Conservation (phyloP, 352 stramenopile species). For the Globisporangium recalcitrans region DNA sequence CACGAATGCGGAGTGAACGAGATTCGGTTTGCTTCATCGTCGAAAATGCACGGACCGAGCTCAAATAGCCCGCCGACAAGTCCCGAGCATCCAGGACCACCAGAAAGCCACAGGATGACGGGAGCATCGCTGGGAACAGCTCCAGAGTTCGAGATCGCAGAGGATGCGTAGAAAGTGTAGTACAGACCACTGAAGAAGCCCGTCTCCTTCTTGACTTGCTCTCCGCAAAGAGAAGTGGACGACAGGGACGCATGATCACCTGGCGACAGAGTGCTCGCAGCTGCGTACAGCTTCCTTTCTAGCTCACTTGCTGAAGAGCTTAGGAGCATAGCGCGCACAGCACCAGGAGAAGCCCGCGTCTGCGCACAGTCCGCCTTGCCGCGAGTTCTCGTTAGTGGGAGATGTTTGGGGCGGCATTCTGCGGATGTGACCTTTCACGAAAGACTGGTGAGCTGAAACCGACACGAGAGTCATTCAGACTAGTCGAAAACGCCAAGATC, state of each 20-base stretch:
- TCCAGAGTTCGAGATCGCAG: conserved; percentile 17
- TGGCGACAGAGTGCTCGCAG: conserved; percentile 26
- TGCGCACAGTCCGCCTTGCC: background rate
- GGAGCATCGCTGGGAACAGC: conserved; percentile 30
- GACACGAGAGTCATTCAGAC: background rate
- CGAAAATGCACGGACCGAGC: conserved; percentile 93
- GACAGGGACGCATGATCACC: background rate
- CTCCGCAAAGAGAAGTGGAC: conserved; percentile 48
- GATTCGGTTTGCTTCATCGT: conserved; percentile 46
- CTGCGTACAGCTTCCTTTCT: conserved; percentile 13
- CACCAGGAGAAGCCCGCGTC: background rate
- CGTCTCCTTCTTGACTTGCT: conserved; percentile 49
- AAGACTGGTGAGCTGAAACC: background rate
- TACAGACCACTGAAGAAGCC: conserved; percentile 61
- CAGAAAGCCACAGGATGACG: conserved; percentile 95
- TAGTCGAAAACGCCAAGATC: background rate
- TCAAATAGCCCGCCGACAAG: conserved; percentile 92
- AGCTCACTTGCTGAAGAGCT: background rate
- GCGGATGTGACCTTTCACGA: background rate
- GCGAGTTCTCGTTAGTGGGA: background rate
- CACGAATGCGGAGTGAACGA: conserved; percentile 91
- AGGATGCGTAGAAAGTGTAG: conserved; percentile 74
- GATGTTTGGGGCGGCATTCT: background rate
- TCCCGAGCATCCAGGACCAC: conserved; percentile 94
- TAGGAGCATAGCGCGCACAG: conserved; percentile 6